phyloP scores from a whole-genome alignment of 306 rosid species.

The Adenanthera pavonina region DNA sequence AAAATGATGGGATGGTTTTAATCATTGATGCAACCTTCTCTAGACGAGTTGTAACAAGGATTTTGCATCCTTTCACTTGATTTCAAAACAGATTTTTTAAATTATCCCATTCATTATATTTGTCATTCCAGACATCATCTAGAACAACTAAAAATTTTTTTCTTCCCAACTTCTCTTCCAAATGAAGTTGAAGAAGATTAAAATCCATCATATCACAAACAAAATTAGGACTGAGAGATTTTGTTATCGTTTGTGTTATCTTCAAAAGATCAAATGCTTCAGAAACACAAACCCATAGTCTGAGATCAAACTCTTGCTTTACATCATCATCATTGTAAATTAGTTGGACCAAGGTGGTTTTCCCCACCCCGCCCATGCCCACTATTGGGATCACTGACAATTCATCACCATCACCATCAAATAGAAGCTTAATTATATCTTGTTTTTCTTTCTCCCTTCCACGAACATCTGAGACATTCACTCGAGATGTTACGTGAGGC shows the following conservation, averaged over 20 bases:
- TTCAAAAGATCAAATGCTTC: neutral
- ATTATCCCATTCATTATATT: neutral
- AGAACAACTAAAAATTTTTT: slow-evolving; percentile 22
- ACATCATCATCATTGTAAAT: neutral
- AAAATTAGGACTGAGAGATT: neutral
- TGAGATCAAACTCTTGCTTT: neutral
- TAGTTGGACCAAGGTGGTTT: neutral
- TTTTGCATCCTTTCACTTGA: slow-evolving; percentile 9
- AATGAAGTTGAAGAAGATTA: neutral
- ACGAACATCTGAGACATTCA: neutral
- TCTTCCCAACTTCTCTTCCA: neutral
- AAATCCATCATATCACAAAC: neutral
- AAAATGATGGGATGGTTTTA: neutral
- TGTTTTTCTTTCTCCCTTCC: neutral
- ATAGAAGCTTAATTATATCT: neutral
- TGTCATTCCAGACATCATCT: slow-evolving; percentile 37
- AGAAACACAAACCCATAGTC: neutral
- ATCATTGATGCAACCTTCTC: neutral
- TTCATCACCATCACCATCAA: neutral
- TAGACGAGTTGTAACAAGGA: slow-evolving; percentile 32
- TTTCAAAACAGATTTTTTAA: neutral
- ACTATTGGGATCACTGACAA: neutral
- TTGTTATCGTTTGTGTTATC: neutral
- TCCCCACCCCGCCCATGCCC: neutral
- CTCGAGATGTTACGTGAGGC: neutral